Evolutionary conservation across 2,329 filamentous ascomycete genomes (phyloP), one percentile per base, ranked within the genome.

Genomic region (Aspergillus cejpii): DNA sequence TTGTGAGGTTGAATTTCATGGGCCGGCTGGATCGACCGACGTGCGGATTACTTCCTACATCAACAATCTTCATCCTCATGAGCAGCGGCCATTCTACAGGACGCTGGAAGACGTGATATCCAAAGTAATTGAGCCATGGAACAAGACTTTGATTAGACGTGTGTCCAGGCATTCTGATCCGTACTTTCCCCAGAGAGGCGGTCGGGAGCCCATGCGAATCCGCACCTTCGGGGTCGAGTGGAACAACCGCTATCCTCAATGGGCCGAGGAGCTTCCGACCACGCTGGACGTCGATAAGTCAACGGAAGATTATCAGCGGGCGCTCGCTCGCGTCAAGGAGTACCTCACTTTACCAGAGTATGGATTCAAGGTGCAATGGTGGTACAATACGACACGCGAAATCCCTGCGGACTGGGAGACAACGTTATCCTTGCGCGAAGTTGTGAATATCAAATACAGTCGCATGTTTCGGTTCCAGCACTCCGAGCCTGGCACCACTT

Each of bases 1-100:
- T 10, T 48, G 48, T 10, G 45, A 50, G 39, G 48, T 48, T 24
- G 41, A 51, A 31, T 46, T 51, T 19, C 24, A 36, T 15, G 42
- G 45, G 26, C 43, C 39, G 5, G 10, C 15, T 20, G 42, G 45
- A 12, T 48, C 45, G 10, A 41, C 45, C 6, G 43, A 51, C 5
- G 6, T 45, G 33, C 43, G 23, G 17, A 40, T 45, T 36, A 40
- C 41, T 8, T 43, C 45, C 39, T 47, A 47, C 17, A 41, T 47
- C 36, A 47, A 47, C 7, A 44, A 47, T 47, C 23, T 47, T 6
- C 41, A 47, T 37, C 45, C 40, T 6, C 31, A 6, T 7, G 43
- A 43, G 26, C 27, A 20, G n/a, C 26, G 39, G 20, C 14, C 14
- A 10, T 34, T 47, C 14, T 47, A 47, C 37, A 31, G 24, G n/a